Base-by-base conservation (phyloP, 148 eudicot genomes). In the Rheum nobile region DNA sequence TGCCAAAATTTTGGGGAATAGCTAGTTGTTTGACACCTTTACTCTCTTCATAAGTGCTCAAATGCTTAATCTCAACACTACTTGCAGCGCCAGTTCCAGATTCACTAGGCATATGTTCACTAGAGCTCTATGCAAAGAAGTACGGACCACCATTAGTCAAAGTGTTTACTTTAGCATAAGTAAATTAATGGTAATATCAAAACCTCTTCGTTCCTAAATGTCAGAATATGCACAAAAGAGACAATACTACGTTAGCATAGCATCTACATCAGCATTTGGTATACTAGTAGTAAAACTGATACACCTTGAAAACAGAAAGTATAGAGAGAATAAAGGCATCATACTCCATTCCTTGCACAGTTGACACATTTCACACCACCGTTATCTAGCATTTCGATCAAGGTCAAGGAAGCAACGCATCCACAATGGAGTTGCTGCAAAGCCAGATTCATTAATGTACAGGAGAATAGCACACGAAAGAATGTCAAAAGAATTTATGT, bases 401-500 rank as follows among this genome's bases (percentile, higher is more conserved):
- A 90, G 75, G 90, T 73, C 79, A 82, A 78, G 17, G 97, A 95
- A 83, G 94, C 92, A 81, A 95, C 86, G 84, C 99, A 95, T 79
- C 99, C 99, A 82, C 99, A 95, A 82, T 95, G 99, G 70, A 95
- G 94, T 70, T 82, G 89, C 99, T 95, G 92, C 46, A 74, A 77
- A 22, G 77, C 26, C 75, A 79, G 77, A 67, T 65, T 17, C 24
- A 73, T 37, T 78, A 46, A 59, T 57, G 46, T 59, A 71, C n/a
- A 55, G 28, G 44, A 38, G 6, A n/a, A 73, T 59, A 83, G 71
- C 72, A 61, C 43, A 50, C 28, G 6, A 35, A 34, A 73, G 47
- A 71, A 67, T 75, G 75, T 50, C 70, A 34, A 65, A 65, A 14
- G 0, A 17, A 16, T 65, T 65, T n/a, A 28, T 32, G 38, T 34